These are phyloP conservation scores for Lepiota subincarnata DNA, from an alignment of 768 basidiomycete genomes.

Conservation along the genomic window DNA sequence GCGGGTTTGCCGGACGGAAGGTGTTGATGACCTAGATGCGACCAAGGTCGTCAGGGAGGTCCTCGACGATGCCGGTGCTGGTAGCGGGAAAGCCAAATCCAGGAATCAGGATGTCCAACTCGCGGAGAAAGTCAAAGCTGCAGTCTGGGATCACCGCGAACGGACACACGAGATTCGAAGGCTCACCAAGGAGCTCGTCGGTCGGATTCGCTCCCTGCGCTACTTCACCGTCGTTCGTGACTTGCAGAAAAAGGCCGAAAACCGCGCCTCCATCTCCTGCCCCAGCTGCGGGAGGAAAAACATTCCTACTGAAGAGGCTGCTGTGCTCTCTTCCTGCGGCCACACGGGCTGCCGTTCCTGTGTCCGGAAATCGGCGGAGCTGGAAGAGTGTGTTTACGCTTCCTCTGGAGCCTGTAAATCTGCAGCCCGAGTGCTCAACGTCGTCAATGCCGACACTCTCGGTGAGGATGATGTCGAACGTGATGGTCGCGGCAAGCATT, in stretches of 20 bases:
- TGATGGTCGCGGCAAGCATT: slow-evolving; percentile 72
- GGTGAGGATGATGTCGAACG: slow-evolving; percentile 76
- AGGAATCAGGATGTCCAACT: slow-evolving; percentile 56
- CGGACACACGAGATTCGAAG: slow-evolving; percentile 82
- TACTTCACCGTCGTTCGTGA: slow-evolving; percentile 92
- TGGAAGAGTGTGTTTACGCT: slow-evolving; percentile 78
- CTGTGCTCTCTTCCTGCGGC: slow-evolving; percentile 88
- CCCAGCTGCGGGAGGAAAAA: slow-evolving; percentile 53
- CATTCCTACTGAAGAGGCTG: slow-evolving; percentile 63
- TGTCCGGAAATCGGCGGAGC: slow-evolving; percentile 66
- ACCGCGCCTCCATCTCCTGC: slow-evolving; percentile 56
- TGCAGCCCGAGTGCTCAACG: slow-evolving; percentile 74
- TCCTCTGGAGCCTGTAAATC: slow-evolving; percentile 69
- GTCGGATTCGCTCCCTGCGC: slow-evolving; percentile 83
- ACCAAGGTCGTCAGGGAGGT: slow-evolving; percentile 55
- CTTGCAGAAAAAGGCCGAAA: slow-evolving; percentile 70
- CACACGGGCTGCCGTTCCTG: slow-evolving; percentile 81
- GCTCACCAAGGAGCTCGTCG: slow-evolving; percentile 83
- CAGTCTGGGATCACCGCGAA: slow-evolving; percentile 80
- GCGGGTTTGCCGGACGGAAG: slow-evolving; percentile 62
- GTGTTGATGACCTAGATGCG: slow-evolving; percentile 78
- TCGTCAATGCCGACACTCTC: slow-evolving; percentile 75
- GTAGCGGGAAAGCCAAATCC: slow-evolving; percentile 40
- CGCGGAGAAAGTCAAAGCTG: slow-evolving; percentile 53
- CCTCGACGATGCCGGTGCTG: slow-evolving; percentile 57